Conservation (phyloP, 2,329 filamentous ascomycete genomes). For the Fusarium sp. region DNA sequence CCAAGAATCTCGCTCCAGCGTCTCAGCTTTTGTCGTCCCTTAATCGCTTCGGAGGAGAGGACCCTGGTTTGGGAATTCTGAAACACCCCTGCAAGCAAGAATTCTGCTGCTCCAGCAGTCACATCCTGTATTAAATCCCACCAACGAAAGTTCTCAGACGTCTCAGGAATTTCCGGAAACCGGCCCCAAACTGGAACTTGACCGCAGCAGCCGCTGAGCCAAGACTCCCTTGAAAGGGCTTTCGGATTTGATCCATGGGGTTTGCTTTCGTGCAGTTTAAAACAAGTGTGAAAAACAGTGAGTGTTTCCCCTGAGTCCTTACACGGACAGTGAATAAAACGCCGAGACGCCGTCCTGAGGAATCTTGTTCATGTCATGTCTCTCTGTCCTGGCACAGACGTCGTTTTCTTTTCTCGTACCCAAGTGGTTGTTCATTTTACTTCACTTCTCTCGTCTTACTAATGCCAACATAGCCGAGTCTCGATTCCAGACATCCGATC, state of each 20-base stretch:
- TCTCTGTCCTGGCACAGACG: conserved; percentile 31
- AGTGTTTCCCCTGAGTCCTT: conserved; percentile 38
- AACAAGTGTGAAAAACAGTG: conserved; percentile 9
- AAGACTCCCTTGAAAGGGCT: conserved; percentile 27
- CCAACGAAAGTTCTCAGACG: conserved; percentile 38
- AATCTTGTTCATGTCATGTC: conserved; percentile 36
- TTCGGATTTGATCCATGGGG: conserved; percentile 26
- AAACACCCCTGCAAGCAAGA: conserved; percentile 39
- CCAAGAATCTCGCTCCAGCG: conserved; percentile 10
- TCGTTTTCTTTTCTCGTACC: conserved; percentile 30
- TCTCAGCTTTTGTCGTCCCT: conserved; percentile 32
- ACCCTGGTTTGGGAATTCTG: conserved; percentile 23
- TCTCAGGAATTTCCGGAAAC: conserved; percentile 37
- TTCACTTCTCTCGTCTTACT: conserved; percentile 24
- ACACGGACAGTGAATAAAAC: conserved; percentile 33
- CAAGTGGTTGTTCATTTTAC: conserved; percentile 41
- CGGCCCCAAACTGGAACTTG: conserved; percentile 40
- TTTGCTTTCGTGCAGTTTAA: conserved; percentile 18
- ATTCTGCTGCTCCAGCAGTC: conserved; percentile 35
- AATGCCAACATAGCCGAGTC: conserved; percentile 30
- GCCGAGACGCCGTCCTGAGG: conserved; percentile 28
- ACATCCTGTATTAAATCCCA: conserved; percentile 37
- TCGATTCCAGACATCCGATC: conserved; percentile 23
- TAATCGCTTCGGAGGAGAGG: conserved; percentile 14
- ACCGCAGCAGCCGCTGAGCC: conserved; percentile 39